These are phyloP conservation scores for Gentiana straminea DNA, from an alignment of 257 asterid genomes.

Conservation along the genomic window DNA sequence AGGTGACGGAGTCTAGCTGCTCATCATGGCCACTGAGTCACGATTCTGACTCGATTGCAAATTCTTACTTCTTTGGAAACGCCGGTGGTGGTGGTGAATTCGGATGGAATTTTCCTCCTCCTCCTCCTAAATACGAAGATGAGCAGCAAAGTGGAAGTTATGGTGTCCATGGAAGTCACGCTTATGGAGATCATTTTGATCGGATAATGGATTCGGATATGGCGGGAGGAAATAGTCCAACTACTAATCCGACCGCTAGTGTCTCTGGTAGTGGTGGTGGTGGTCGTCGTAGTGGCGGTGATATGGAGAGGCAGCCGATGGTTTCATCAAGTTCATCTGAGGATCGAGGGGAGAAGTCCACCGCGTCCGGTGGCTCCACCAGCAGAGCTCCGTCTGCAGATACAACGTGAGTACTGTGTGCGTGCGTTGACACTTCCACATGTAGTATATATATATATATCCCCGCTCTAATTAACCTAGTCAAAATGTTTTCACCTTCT, in stretches of 20 bases:
- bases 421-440: neutral
- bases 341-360: slow-evolving; percentile 55
- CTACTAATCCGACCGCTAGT: neutral
- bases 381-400: slow-evolving; percentile 33
- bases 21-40: slow-evolving; percentile 13
- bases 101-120: slow-evolving; percentile 52
- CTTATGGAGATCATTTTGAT: slow-evolving; percentile 15
- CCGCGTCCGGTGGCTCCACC: slow-evolving; percentile 35
- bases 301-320: slow-evolving; percentile 21
- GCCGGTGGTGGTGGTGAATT: slow-evolving; percentile 29
- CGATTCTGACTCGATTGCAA: slow-evolving; percentile 17
- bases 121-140: slow-evolving; percentile 5
- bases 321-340: slow-evolving; percentile 71
- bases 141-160: slow-evolving; percentile 15
- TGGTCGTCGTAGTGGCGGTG: slow-evolving; percentile 15
- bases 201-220: slow-evolving; percentile 28
- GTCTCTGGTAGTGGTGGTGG: neutral
- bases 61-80: slow-evolving; percentile 23
- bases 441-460: too few species aligned
- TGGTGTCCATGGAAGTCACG: slow-evolving; percentile 3
- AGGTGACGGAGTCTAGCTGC: slow-evolving; percentile 29
- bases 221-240: slow-evolving; percentile 12
- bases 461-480: too few species aligned
- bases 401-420: slow-evolving; percentile 53
- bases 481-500: too few species aligned